These are phyloP conservation scores for Viridothelium virens DNA, from an alignment of 495 filamentous ascomycete species.

Conservation along the genomic window DNA sequence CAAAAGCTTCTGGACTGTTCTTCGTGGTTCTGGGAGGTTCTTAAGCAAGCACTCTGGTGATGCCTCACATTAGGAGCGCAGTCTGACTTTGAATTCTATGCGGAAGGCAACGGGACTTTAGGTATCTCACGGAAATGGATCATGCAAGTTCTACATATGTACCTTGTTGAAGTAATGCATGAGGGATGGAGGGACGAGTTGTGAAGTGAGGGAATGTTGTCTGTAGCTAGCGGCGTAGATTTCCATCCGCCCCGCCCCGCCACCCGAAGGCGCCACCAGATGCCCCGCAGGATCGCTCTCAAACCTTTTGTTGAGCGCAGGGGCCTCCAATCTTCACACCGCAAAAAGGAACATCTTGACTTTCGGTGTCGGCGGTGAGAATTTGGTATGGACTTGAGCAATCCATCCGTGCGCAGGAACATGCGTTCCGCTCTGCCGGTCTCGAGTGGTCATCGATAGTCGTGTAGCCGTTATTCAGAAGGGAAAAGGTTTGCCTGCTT, in stretches of 20 bases:
- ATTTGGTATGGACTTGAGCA: neutral
- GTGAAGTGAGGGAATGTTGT: no score
- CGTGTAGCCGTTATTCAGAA: neutral
- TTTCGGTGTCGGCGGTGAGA: neutral
- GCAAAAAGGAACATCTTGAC: neutral
- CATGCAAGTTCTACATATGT: no score
- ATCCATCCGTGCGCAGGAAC: neutral
- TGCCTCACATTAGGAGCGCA: no score
- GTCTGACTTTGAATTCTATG: neutral
- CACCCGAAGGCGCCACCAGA: neutral
- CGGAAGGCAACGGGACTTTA: neutral
- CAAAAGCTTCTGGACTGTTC: constrained; percentile 1
- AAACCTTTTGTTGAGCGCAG: neutral
- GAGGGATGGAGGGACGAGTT: neutral
- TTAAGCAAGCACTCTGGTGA: neutral
- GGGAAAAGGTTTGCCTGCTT: neutral
- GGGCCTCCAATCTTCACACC: constrained; percentile 1
- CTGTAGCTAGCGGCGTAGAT: no score
- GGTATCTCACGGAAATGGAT: neutral
- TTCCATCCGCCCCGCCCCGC: neutral
- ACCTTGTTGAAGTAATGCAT: no score
- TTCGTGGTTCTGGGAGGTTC: neutral
- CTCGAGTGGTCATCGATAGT: neutral
- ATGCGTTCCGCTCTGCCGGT: no score
- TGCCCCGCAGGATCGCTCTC: neutral